Evolutionary conservation across 1,284 basidiomycete genomes (phyloP).

Genomic region (Cronartium ribicola): DNA sequence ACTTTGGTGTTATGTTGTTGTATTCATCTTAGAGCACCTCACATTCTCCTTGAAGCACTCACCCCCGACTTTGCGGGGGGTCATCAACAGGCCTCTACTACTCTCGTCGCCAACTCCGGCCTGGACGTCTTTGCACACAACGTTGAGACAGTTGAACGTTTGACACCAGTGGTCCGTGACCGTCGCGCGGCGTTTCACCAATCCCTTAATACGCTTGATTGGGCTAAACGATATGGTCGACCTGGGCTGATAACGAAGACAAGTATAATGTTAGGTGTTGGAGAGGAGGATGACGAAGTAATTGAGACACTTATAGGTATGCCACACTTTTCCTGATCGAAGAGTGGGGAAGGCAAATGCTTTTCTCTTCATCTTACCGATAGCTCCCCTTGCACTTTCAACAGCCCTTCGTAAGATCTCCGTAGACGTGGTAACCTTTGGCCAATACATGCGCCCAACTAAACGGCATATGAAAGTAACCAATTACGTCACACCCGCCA

Average conservation of each 20-base stretch:
- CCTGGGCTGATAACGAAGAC: slow-evolving; percentile 90
- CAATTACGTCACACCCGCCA: slow-evolving; percentile 86
- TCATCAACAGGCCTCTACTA: slow-evolving; percentile 62
- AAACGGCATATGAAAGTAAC: slow-evolving; percentile 99
- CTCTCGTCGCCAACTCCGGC: slow-evolving; percentile 78
- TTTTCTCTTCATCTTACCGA: neutral
- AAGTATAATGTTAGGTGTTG: slow-evolving; percentile 97
- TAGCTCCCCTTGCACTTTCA: neutral
- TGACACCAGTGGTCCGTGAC: slow-evolving; percentile 93
- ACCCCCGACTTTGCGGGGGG: slow-evolving; percentile 90
- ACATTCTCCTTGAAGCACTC: slow-evolving; percentile 92
- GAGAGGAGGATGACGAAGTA: slow-evolving; percentile 80
- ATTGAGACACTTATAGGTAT: slow-evolving; percentile 75
- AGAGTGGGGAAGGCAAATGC: neutral
- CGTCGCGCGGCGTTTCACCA: slow-evolving; percentile 88
- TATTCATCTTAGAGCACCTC: slow-evolving; percentile 65
- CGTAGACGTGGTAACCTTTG: slow-evolving; percentile 98
- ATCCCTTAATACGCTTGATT: slow-evolving; percentile 75
- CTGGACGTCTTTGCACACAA: slow-evolving; percentile 99
- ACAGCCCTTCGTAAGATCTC: slow-evolving; percentile 77
- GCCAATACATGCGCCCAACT: slow-evolving; percentile 99
- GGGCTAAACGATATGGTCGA: slow-evolving; percentile 64
- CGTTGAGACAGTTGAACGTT: slow-evolving; percentile 85
- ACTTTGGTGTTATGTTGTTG: neutral
- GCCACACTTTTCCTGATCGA: neutral